Evolutionary conservation across 2,329 filamentous ascomycete genomes (phyloP), one percentile per base, ranked within the genome.

Genomic region (Tolypocladium tundrense): DNA sequence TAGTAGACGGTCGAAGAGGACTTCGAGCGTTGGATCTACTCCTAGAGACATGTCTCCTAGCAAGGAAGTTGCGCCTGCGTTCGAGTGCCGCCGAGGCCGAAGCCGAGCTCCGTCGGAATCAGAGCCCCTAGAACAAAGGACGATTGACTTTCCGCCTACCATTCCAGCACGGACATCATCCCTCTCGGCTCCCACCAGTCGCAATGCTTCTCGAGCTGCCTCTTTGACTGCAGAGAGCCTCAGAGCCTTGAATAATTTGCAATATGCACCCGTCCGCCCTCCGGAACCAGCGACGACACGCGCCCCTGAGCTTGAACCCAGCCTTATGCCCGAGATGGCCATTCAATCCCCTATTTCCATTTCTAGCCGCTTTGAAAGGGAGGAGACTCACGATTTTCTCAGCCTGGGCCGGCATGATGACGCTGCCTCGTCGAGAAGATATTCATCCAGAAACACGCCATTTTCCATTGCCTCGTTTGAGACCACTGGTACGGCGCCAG

Each of bases 391-490:
- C 31, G 63, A 72, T 57, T 70, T 66, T 40, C 66, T 74, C 56
- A 75, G 74, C 45, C 71, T 79, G 45, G 80, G 83, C 60, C 75
- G 74, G 14, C 79, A 81, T 61, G 79, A 79, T 7, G 82, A 84
- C 58, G 77, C 76, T 14, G 75, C 79, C 62, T 80, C 79, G 57
- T 76, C 77, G 50, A 81, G 77, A 63, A 77, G 79, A 54, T 72
- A 80, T 43, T 80, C 81, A 7, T 75, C 79, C 7, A 78, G 82
- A 61, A 80, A 80, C 61, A 86, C 84, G 0, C 84, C 84, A 4
- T 86, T 87, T 63, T 87, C 84, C 1, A 73, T 82, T 58, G 74
- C 76, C 0, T 87, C 84, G 0, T 76, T 86, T 53, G 84, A 86
- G 57, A 84, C 82, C n/a, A 80, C 75, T 42, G 79, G 76, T 40